phyloP scores from a whole-genome alignment of 306 rosid species.

The Acacia crassicarpa region DNA sequence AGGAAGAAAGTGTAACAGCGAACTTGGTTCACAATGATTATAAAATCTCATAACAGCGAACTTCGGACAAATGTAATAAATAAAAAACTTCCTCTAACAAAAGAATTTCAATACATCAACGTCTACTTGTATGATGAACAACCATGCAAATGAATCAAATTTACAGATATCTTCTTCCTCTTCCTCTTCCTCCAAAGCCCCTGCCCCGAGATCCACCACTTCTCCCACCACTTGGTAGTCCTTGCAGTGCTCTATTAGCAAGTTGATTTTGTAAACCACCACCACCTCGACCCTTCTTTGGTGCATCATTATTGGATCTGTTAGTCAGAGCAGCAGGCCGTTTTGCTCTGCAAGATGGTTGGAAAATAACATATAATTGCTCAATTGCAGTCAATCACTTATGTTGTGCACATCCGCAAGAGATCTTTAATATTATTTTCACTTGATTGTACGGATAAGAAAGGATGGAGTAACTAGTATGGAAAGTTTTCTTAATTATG shows the following conservation, averaged over 20 bases:
- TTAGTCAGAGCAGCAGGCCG: slow-evolving; percentile 67
- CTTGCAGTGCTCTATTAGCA: slow-evolving; percentile 85
- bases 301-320: slow-evolving; percentile 54
- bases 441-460: background rate
- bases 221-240: slow-evolving; percentile 74
- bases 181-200: slow-evolving; percentile 83
- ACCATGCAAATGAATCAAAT: slow-evolving; percentile 3
- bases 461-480: background rate
- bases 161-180: slow-evolving; percentile 66
- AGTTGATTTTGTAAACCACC: slow-evolving; percentile 80
- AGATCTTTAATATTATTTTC: background rate
- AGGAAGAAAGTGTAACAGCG: slow-evolving; percentile 36
- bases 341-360: slow-evolving; percentile 57
- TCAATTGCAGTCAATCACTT: slow-evolving; percentile 19
- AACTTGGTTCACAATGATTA: background rate
- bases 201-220: slow-evolving; percentile 51
- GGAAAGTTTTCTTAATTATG: background rate
- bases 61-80: slow-evolving; percentile 36
- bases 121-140: slow-evolving; percentile 17
- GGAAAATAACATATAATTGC: slow-evolving; percentile 16
- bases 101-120: slow-evolving; percentile 44
- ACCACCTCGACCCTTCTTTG: slow-evolving; percentile 78
- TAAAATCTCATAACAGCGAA: slow-evolving; percentile 49
- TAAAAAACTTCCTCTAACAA: slow-evolving; percentile 42
- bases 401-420: background rate